Percentiles rank a stretch among this genome's conserved stretches.
These are phyloP conservation scores for Candida quercuum DNA, from an alignment of 805 yeast species.

Conservation along the genomic window DNA sequence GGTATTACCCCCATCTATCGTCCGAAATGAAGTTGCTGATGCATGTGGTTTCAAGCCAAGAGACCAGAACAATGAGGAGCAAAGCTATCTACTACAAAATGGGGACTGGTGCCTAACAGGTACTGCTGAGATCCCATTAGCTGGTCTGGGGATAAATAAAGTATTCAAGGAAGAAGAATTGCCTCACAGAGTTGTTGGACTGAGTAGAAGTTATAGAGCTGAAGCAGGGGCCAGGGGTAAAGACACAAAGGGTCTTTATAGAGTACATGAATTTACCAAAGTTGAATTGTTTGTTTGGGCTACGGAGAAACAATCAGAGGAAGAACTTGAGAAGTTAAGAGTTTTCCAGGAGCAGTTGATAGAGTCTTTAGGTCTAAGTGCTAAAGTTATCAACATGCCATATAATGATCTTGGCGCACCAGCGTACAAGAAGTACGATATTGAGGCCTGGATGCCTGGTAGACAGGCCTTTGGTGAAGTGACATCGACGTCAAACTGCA, in stretches of 20 bases:
- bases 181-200: constrained; percentile 67
- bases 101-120: constrained; percentile 71
- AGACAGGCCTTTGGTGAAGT: constrained; percentile 90
- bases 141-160: constrained; percentile 63
- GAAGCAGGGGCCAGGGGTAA: constrained; percentile 97
- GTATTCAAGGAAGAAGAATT: constrained; percentile 35
- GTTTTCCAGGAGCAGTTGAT: constrained; percentile 63
- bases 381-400: constrained; percentile 85
- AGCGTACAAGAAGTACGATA: constrained; percentile 85
- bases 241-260: constrained; percentile 85
- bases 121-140: constrained; percentile 93
- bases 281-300: constrained; percentile 87
- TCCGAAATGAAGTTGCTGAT: constrained; percentile 63
- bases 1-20: constrained; percentile 83
- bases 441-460: constrained; percentile 99
- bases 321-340: constrained; percentile 54
- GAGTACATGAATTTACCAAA: constrained; percentile 95
- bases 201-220: constrained; percentile 84
- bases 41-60: constrained; percentile 97
- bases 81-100: constrained; percentile 61
- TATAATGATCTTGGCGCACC: constrained; percentile 90
- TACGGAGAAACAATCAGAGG: constrained; percentile 35
- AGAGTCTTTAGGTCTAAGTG: constrained; percentile 63
- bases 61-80: constrained; percentile 81
- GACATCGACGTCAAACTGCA: constrained; percentile 86